phyloP scores from a whole-genome alignment of 2,329 filamentous ascomycete genomes.

The Colletotrichum lini region DNA sequence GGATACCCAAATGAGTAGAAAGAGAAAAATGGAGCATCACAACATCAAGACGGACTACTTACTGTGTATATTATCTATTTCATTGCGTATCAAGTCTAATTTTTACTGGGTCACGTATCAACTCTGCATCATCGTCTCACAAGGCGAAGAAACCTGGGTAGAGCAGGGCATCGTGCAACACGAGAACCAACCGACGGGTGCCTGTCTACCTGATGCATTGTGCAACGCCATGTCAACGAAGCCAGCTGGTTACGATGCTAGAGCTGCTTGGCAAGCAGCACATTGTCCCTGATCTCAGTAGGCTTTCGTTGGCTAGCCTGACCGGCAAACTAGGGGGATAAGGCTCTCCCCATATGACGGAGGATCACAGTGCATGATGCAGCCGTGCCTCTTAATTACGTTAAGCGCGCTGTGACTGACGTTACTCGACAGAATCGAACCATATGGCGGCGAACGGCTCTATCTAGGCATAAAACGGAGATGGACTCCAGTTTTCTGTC shows the following conservation, averaged over 20 bases:
- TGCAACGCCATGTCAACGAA: too few species aligned
- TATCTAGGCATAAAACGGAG: neutral
- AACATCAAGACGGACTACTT: slow-evolving; percentile 12
- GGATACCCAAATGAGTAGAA: slow-evolving; percentile 19
- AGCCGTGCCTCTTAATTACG: neutral
- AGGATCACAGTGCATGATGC: neutral
- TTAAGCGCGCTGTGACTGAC: neutral
- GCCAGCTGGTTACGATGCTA: too few species aligned
- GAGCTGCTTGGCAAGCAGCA: too few species aligned
- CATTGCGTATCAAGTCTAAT: slow-evolving; percentile 9
- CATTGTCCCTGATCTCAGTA: too few species aligned
- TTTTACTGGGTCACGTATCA: neutral
- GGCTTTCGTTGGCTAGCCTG: neutral
- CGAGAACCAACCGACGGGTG: too few species aligned
- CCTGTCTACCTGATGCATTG: too few species aligned
- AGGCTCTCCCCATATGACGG: neutral
- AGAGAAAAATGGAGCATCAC: slow-evolving; percentile 20
- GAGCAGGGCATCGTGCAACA: too few species aligned
- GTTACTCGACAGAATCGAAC: slow-evolving; percentile 2
- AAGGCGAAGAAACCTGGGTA: neutral
- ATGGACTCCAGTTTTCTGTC: neutral
- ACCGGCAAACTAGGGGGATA: neutral
- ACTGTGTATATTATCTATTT: slow-evolving; percentile 33
- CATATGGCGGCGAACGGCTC: neutral
- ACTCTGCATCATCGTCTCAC: neutral